phyloP scores from a whole-genome alignment of 2,329 filamentous ascomycete genomes.

The Fusarium virguliforme region DNA sequence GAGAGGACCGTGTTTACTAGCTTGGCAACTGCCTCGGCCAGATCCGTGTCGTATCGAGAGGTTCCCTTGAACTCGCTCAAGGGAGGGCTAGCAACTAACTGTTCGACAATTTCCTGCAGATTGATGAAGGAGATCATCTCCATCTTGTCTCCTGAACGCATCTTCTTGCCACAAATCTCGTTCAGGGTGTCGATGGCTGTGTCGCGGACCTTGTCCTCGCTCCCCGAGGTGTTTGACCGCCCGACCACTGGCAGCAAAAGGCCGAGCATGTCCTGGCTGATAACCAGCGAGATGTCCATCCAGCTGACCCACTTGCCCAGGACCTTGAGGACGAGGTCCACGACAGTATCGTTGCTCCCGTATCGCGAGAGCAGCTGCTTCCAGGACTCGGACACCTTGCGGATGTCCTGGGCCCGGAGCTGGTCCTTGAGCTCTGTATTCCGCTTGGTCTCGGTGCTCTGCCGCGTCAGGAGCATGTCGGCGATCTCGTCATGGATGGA shows the following conservation, averaged over 20 bases:
- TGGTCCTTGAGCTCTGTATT: slow-evolving; percentile 94
- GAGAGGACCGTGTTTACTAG: slow-evolving; percentile 91
- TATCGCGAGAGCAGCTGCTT: slow-evolving; percentile 89
- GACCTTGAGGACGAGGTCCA: slow-evolving; percentile 92
- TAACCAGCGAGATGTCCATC: slow-evolving; percentile 95
- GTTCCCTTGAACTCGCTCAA: slow-evolving; percentile 85
- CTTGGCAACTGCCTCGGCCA: slow-evolving; percentile 95
- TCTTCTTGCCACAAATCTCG: slow-evolving; percentile 98
- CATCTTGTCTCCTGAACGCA: slow-evolving; percentile 94
- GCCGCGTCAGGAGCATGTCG: slow-evolving; percentile 87
- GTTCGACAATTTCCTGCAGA: slow-evolving; percentile 85
- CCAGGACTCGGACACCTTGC: slow-evolving; percentile 91
- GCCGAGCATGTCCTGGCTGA: slow-evolving; percentile 89
- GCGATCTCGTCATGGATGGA: slow-evolving; percentile 98
- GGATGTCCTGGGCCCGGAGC: slow-evolving; percentile 87
- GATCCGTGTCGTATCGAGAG: slow-evolving; percentile 92
- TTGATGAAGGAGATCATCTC: slow-evolving; percentile 94
- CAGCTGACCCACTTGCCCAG: slow-evolving; percentile 98
- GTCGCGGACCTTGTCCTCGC: slow-evolving; percentile 86
- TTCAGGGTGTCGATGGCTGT: slow-evolving; percentile 95
- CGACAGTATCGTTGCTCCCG: slow-evolving; percentile 78
- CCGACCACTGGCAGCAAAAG: slow-evolving; percentile 90
- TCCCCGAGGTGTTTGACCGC: slow-evolving; percentile 73
- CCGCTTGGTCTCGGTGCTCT: slow-evolving; percentile 83
- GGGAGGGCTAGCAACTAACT: slow-evolving; percentile 87